Percentiles rank a stretch among this genome's conserved stretches.
phyloP scores from a whole-genome alignment of 352 stramenopile species.

The Phytophthora sp. region DNA sequence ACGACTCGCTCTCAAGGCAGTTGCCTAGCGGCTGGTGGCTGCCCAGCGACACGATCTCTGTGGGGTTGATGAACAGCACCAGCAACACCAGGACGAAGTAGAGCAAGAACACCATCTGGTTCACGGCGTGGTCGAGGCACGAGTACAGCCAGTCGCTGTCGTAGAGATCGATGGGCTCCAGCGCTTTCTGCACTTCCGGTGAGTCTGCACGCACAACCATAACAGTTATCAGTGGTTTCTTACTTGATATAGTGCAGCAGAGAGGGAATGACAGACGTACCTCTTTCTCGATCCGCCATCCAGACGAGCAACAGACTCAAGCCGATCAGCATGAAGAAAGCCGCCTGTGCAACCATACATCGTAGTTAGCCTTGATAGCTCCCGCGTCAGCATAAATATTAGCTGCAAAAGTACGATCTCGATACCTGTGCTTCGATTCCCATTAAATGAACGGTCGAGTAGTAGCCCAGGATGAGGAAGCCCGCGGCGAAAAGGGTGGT shows the following conservation, averaged over 20 bases:
- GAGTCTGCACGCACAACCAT: slow-evolving; percentile 40
- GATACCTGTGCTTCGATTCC: slow-evolving; percentile 55
- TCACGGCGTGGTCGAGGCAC: slow-evolving; percentile 81
- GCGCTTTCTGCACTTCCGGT: slow-evolving; percentile 50
- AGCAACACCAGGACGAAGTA: slow-evolving; percentile 65
- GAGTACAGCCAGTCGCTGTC: slow-evolving; percentile 85
- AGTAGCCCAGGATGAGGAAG: slow-evolving; percentile 73
- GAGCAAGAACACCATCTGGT: slow-evolving; percentile 83
- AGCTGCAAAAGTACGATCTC: background rate
- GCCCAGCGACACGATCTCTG: slow-evolving; percentile 73
- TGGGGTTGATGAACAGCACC: slow-evolving; percentile 64
- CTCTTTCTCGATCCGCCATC: slow-evolving; percentile 75
- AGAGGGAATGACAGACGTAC: slow-evolving; percentile 10
- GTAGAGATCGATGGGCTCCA: slow-evolving; percentile 72
- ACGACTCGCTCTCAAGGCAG: slow-evolving; percentile 62
- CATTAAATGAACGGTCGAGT: slow-evolving; percentile 60
- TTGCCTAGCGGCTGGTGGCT: slow-evolving; percentile 80
- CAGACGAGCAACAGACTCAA: slow-evolving; percentile 65
- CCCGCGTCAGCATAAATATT: no score
- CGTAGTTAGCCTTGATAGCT: background rate
- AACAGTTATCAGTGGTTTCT: no score
- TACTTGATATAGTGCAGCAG: background rate
- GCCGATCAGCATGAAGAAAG: slow-evolving; percentile 53
- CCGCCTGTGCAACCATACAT: slow-evolving; percentile 38
- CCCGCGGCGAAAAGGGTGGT: slow-evolving; percentile 54